Base-by-base conservation (phyloP, 495 filamentous ascomycete species). In the Aspergillus steynii region DNA sequence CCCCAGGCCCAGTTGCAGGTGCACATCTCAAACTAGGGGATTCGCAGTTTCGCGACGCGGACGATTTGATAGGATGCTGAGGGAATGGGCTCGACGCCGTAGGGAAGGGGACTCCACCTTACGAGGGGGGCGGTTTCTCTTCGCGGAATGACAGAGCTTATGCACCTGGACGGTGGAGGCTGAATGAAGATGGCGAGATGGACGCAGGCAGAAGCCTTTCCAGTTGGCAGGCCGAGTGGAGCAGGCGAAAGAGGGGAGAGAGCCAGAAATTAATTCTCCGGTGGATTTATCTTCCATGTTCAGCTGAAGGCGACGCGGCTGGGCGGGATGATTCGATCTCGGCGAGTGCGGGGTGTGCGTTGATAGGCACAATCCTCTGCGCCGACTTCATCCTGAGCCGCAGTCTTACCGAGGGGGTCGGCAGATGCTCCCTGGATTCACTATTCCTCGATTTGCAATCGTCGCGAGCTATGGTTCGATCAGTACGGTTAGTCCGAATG, bases 321-420 rank as follows among this genome's bases (percentile, higher is more conserved):
- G 20, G 42, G 53, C 31, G 42, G 51, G 34, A 47, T 65, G 54
- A 65, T 65, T 61, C 48, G 63, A 61, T 47, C 55, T 50, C 3
- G 56, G 56, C 25, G 7, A 25, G 56, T 52, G 47, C 53, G 53
- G 55, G 50, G 25, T 55, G 5, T 32, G 20, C 28, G 28, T 26
- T 58, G 60, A 62, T 62, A 58, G 50, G 25, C 59, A 55, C 28
- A 51, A 63, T 59, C 55, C 20, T 20, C 20, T 20, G 20, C 20
- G 20, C 20, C 20, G 20, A 20, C 20, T 20, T 20, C 51, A 55
- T 37, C 45, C 55, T 57, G 55, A 57, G 55, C 55, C 55, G 55
- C 55, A 37, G 42, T 26, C 55, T 25, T 4, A 29, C 45, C 1
- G 28, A 32, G 20, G 20, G 20, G 20, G 20, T 20, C 20, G 20